Base-by-base conservation (phyloP, 495 filamentous ascomycete species). In the Bryoglossum gracile region DNA sequence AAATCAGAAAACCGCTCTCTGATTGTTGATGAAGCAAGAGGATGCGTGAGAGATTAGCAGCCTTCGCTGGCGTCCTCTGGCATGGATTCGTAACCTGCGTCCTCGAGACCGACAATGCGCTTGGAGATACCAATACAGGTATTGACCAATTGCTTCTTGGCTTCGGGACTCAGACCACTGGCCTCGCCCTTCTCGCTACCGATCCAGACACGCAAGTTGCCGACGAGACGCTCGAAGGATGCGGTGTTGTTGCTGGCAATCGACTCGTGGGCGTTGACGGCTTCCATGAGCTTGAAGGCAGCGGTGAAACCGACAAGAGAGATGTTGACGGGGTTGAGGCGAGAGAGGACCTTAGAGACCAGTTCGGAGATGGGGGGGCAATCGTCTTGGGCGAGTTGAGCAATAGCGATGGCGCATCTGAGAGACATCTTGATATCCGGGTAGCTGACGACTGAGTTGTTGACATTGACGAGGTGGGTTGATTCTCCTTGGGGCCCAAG, bases 301-400 rank as follows among this genome's bases (percentile, higher is more conserved):
- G 87, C 79, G 0, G 83, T 79, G 40, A 86, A 92, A 14, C 84
- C 85, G n/a, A 95, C 71, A 6, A 92, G 71, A 9, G 83, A 86
- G 21, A 82, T 66, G 19, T 53, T 46, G 10, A 24, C 45, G 4
- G 67, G 68, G 2, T 66, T 50, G 11, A 74, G 71, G n/a, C 66
- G 64, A 24, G 73, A 67, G 53, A 74, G 70, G 34, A 77, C 62
- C 8, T 54, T 46, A 17, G 69, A 68, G 3, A 69, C 66, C n/a
- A 60, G 57, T 1, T 61, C 64, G 3, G 68, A 68, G 11, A 66
- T 62, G 4, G 51, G 47, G 1, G 65, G 60, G 3, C 68, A 54
- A 21, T 63, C 67, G 30, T 28, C 56, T 9, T 69, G 71, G n/a
- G 73, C 66, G 14, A 89, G 70, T 32, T 91, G 76, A 9, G 83